Evolutionary conservation across 2,329 filamentous ascomycete genomes (phyloP).

Genomic region (Hypoxylon sp.): DNA sequence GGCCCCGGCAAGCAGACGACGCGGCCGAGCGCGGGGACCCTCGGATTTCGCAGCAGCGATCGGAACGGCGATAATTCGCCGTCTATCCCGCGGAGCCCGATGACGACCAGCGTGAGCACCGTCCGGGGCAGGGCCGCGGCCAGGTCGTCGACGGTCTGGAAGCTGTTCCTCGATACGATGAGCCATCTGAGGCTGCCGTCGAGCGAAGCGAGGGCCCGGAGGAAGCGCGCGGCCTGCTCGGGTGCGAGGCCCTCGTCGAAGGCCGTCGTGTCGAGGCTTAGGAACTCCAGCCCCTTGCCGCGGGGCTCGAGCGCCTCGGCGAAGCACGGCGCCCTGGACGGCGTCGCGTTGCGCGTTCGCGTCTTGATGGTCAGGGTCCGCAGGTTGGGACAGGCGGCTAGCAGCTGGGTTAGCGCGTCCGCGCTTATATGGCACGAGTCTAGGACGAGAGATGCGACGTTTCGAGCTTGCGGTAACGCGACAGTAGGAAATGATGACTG

Average conservation of each 20-base stretch:
- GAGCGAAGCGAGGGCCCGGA: neutral
- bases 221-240: neutral
- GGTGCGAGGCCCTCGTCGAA: neutral
- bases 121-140: neutral
- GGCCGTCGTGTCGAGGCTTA: slow-evolving; percentile 9
- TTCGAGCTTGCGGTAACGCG: neutral
- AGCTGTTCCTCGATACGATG: neutral
- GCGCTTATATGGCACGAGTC: slow-evolving; percentile 9
- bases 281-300: slow-evolving; percentile 3
- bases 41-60: neutral
- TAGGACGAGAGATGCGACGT: neutral
- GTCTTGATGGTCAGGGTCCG: slow-evolving; percentile 18
- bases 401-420: neutral
- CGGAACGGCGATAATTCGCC: neutral
- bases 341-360: neutral
- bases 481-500: too few species aligned
- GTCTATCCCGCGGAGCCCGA: neutral
- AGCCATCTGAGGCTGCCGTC: slow-evolving; percentile 7
- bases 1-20: neutral
- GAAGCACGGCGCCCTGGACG: slow-evolving; percentile 3
- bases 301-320: neutral
- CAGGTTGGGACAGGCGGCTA: slow-evolving; percentile 2
- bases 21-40: neutral
- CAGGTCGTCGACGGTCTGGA: neutral
- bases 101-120: slow-evolving; percentile 15